Evolutionary conservation across 345 rosid species (phyloP), one percentile per base, ranked within the genome.

Genomic region (Salix exigua): DNA sequence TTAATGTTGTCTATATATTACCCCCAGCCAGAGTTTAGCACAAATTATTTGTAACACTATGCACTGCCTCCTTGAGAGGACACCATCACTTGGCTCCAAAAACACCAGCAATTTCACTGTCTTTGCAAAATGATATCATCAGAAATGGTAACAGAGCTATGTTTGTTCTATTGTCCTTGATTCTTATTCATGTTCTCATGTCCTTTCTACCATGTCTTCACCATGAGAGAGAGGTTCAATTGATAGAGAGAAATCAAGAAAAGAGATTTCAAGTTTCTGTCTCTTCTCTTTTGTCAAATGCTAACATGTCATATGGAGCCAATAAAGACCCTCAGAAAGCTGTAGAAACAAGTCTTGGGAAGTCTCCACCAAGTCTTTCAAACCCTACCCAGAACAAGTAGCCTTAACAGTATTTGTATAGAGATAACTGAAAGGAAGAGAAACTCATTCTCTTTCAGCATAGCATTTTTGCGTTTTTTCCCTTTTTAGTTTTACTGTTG

Each of bases 341-440:
- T n/a, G 68, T 79, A 81, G 86, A 78, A 72, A 77, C 84, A 33
- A 86, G 86, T 79, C 84, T 88, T 13, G 80, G 78, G 77, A 82
- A 79, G 68, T 90, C 87, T 17, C 90, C 91, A 0, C 81, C 82
- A 44, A 90, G 87, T 48, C 82, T 35, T 69, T 76, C 91, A 46
- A 89, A 88, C 80, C 91, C 93, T 42, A 83, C 73, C 63, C 88
- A 84, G 77, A 89, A 88, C 87, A 81, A 85, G 85, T 79, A 70
- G 81, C 51, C 31, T 65, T 71, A 68, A 46, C 48, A 5, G 53
- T 44, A 14, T 69, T 70, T 40, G 53, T 72, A 25, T 72, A 72
- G 6, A 75, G 67, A 77, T 68, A 72, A 55, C 31, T 17, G 26
- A 10, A 71, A 46, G 66, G 67, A 74, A 48, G 74, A 79, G 74